Base-by-base conservation (phyloP, 1,284 basidiomycete genomes). In the Mycena sp. region DNA sequence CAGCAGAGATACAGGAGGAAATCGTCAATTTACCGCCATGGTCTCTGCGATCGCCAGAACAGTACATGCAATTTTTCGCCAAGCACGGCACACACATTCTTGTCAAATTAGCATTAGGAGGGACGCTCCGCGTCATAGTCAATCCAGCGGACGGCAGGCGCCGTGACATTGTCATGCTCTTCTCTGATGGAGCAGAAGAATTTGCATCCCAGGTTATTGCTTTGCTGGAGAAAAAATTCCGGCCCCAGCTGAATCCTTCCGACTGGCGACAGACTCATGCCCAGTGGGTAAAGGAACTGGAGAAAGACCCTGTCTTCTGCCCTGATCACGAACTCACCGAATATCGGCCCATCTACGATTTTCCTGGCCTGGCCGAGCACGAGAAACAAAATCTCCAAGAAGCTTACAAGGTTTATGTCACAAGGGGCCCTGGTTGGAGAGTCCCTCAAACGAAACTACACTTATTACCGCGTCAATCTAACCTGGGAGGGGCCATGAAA, bases 281-380 rank as follows among this genome's bases (percentile, higher is more conserved):
- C 38, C 39, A 48, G 34, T 68, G 66, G 66, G 56, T 68, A 38
- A 50, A 61, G 20, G 60, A 46, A 30, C 56, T 68, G 18, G 60
- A 62, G 44, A 68, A 46, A 56, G 66, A 68, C 62, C 66, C 66
- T 25, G 66, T 62, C 50, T 68, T 68, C 41, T 68, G 66, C 37
- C 66, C 60, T 11, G 66, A 68, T 56, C 46, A 62, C 14, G 22
- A 34, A 37, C 38, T 62, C 50, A 62, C 66, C 2, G 52, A 46
- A 18, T 68, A 62, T 62, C 37, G n/a, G 18, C 50, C 60, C 5
- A 22, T 68, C 3, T 62, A 68, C 66, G 30, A 5, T 14, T 1
- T 62, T 22, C 52, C 6, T 11, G 60, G 60, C n/a, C 48, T 68
- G 34, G 8, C 50, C 22, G 41, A 2, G 18, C 18, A n/a, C 20